A percentile compares a stretch with the other conserved stretches of the same genome.
phyloP scores from a whole-genome alignment of 2,329 filamentous ascomycete genomes.

The Scytalidium lignicola region DNA sequence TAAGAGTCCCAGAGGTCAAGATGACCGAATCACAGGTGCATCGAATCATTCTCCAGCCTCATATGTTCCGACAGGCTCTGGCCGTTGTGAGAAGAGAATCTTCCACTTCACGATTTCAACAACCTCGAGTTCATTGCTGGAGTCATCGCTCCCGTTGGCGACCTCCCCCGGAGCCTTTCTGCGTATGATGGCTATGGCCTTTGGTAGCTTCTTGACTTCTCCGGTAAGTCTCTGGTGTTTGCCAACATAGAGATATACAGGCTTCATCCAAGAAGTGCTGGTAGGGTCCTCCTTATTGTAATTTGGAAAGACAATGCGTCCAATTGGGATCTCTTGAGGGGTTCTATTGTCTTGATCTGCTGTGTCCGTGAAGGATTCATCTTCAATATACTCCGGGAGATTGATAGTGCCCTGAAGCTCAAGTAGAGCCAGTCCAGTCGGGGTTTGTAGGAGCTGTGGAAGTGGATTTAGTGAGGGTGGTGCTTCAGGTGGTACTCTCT shows the following conservation, averaged over 20 bases:
- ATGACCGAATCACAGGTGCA: too few relatives aligned
- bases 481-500: background rate
- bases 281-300: constrained; percentile 52
- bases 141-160: constrained; percentile 20
- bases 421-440: constrained; percentile 80
- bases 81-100: constrained; percentile 75
- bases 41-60: constrained; percentile 5
- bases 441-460: constrained; percentile 80
- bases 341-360: constrained; percentile 15
- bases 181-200: constrained; percentile 73
- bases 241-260: constrained; percentile 82
- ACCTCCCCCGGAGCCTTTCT: constrained; percentile 33
- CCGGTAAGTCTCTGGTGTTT: constrained; percentile 84
- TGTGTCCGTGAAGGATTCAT: constrained; percentile 27
- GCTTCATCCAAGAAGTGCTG: constrained; percentile 79
- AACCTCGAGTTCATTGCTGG: constrained; percentile 64
- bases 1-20: too few relatives aligned
- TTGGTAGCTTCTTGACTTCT: constrained; percentile 81
- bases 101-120: constrained; percentile 85
- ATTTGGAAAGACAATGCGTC: constrained; percentile 72
- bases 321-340: constrained; percentile 49
- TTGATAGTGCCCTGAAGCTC: constrained; percentile 93
- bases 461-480: constrained; percentile 44
- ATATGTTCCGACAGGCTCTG: constrained; percentile 68
- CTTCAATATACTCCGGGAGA: constrained; percentile 46